phyloP scores from a whole-genome alignment of 257 asterid species.

The Solanum pennellii region DNA sequence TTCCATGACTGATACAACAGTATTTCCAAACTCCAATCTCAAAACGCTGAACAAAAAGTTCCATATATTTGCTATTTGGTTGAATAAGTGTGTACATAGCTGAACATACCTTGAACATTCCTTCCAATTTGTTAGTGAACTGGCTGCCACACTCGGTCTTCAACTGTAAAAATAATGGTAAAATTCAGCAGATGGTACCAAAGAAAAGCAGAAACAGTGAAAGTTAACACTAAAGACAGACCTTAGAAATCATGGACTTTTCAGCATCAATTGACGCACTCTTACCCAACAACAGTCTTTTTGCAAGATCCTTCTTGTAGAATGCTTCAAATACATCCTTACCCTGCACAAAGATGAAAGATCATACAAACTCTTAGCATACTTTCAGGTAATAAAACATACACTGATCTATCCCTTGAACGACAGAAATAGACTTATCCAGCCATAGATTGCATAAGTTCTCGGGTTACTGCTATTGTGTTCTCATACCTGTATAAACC shows the following conservation, averaged over 20 bases:
- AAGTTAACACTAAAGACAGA: not conserved
- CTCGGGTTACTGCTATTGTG: not conserved
- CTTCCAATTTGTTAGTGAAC: constrained; percentile 95
- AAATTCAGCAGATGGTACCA: constrained; percentile 1
- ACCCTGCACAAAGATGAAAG: constrained; percentile 14
- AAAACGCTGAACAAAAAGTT: not conserved
- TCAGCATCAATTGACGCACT: constrained; percentile 98
- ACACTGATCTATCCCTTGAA: not conserved
- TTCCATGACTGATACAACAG: not conserved
- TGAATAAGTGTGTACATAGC: not conserved
- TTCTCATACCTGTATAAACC: constrained; percentile 78
- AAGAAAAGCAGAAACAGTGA: not conserved
- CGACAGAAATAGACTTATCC: not conserved
- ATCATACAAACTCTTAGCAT: not conserved
- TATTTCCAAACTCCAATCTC: not conserved
- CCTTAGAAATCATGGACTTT: constrained; percentile 62
- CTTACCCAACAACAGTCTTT: constrained; percentile 84
- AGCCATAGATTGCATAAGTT: not conserved
- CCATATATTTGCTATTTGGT: not conserved
- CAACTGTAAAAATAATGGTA: constrained; percentile 45
- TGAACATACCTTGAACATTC: constrained; percentile 81
- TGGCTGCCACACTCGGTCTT: constrained; percentile 99
- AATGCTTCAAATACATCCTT: constrained; percentile 47
- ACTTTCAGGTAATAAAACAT: not conserved
- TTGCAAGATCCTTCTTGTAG: constrained; percentile 59